Percentiles rank a stretch among this genome's conserved stretches.
phyloP scores from a whole-genome alignment of 2,329 filamentous ascomycete species.

The Phoma sp. region DNA sequence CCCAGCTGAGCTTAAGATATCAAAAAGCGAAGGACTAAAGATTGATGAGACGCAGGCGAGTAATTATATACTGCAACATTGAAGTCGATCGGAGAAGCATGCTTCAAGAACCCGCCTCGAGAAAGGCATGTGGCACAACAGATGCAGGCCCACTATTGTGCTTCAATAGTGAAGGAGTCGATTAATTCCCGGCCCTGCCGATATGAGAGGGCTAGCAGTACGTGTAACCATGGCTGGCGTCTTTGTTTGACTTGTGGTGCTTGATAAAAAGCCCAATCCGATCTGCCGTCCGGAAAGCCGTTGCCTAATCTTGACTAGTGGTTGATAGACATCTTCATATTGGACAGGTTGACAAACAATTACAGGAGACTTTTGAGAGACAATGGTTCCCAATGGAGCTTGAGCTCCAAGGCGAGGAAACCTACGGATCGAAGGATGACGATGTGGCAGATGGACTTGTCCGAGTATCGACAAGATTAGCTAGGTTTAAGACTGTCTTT shows the following conservation, averaged over 20 bases:
- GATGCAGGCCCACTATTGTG: conserved; percentile 2
- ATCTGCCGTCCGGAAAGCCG: not conserved
- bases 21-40: not conserved
- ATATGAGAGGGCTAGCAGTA: not conserved
- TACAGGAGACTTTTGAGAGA: not conserved
- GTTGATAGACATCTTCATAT: not conserved
- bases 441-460: conserved; percentile 1
- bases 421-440: not conserved
- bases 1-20: not conserved
- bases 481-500: not conserved
- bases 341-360: not conserved
- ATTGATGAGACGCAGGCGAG: not conserved
- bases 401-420: not conserved
- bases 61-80: not conserved
- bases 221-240: conserved; percentile 6
- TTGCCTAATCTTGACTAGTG: not conserved
- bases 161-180: conserved; percentile 2
- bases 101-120: not conserved
- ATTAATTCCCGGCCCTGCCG: not conserved
- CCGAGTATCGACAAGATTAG: not conserved
- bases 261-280: not conserved
- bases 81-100: conserved; percentile 1
- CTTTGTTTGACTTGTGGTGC: not conserved
- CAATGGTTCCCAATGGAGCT: not conserved
- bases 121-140: not conserved